These are phyloP conservation scores for Chromosphaera perkinsii DNA, from an alignment of 208 protist genomes.

Conservation along the genomic window DNA sequence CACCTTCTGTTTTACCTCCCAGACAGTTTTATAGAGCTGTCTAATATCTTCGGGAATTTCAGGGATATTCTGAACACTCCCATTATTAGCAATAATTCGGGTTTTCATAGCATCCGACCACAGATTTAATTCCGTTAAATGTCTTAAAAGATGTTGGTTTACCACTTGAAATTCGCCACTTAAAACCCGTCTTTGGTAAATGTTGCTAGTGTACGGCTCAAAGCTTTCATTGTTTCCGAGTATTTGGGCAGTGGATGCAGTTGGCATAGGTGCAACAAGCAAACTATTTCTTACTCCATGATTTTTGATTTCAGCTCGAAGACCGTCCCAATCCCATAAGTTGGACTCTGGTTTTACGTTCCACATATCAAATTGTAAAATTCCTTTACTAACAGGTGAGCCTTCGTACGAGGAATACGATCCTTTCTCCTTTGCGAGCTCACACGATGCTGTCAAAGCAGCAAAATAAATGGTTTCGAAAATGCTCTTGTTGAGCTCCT, in stretches of 20 bases:
- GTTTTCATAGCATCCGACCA: conserved; percentile 87
- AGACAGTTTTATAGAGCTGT: conserved; percentile 95
- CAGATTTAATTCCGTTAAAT: conserved; percentile 83
- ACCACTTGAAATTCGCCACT: conserved; percentile 97
- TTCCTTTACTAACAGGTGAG: conserved; percentile 84
- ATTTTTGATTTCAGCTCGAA: conserved; percentile 75
- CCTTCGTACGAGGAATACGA: conserved; percentile 86
- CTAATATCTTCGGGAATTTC: conserved; percentile 88
- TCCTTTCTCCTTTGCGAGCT: conserved; percentile 83
- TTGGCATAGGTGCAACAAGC: conserved; percentile 98
- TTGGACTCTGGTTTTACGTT: conserved; percentile 53
- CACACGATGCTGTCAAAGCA: conserved; percentile 72
- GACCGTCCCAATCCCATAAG: conserved; percentile 88
- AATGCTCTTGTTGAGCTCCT: conserved; percentile 90
- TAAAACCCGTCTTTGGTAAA: conserved; percentile 93
- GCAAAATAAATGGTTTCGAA: conserved; percentile 99
- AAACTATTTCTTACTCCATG: conserved; percentile 94
- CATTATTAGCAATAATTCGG: conserved; percentile 87
- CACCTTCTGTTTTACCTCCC: conserved; percentile 93
- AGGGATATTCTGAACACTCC: conserved; percentile 84
- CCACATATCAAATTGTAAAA: conserved; percentile 99
- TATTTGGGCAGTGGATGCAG: conserved; percentile 98
- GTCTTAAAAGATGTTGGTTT: conserved; percentile 93
- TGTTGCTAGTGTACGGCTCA: conserved; percentile 98
- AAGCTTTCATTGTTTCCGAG: conserved; percentile 99